Conservation (phyloP, 2,329 filamentous ascomycete species). For the Gaeumannomyces sp. region DNA sequence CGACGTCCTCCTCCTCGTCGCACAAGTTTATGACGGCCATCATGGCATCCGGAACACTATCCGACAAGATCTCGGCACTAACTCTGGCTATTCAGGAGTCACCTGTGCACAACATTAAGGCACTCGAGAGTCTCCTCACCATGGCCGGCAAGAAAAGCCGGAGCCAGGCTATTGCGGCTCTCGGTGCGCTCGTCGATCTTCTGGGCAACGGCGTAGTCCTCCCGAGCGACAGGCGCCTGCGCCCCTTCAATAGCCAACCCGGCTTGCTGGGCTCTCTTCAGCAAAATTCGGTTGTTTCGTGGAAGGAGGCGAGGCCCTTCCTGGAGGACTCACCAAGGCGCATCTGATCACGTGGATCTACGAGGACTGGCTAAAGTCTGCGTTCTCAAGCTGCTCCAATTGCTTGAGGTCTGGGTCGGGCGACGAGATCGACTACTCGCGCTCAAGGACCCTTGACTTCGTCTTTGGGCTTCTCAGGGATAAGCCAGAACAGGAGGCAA, state of each 20-base stretch:
- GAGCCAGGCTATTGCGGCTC: slow-evolving; percentile 85
- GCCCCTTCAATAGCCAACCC: slow-evolving; percentile 73
- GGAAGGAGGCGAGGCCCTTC: slow-evolving; percentile 66
- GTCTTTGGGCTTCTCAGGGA: slow-evolving; percentile 88
- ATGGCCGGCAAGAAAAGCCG: slow-evolving; percentile 91
- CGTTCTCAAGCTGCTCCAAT: slow-evolving; percentile 86
- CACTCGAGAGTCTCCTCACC: slow-evolving; percentile 74
- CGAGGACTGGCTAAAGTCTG: slow-evolving; percentile 91
- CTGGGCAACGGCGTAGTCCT: slow-evolving; percentile 83
- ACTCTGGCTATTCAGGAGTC: slow-evolving; percentile 95
- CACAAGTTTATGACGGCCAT: slow-evolving; percentile 96
- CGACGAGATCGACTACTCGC: slow-evolving; percentile 91
- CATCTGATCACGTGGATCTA: slow-evolving; percentile 87
- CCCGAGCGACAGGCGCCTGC: slow-evolving; percentile 74
- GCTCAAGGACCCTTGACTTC: slow-evolving; percentile 81
- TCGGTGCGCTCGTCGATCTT: slow-evolving; percentile 89
- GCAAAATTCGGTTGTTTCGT: slow-evolving; percentile 45
- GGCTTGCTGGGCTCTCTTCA: slow-evolving; percentile 67
- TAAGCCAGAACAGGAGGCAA: slow-evolving; percentile 96
- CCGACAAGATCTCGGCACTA: slow-evolving; percentile 92
- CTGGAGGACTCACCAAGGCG: slow-evolving; percentile 63
- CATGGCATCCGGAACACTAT: slow-evolving; percentile 92
- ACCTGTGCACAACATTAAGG: slow-evolving; percentile 84
- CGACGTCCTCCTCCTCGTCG: slow-evolving; percentile 73
- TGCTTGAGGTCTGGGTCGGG: slow-evolving; percentile 89